phyloP scores from a whole-genome alignment of 768 basidiomycete species.

The Lentinula lateritia region DNA sequence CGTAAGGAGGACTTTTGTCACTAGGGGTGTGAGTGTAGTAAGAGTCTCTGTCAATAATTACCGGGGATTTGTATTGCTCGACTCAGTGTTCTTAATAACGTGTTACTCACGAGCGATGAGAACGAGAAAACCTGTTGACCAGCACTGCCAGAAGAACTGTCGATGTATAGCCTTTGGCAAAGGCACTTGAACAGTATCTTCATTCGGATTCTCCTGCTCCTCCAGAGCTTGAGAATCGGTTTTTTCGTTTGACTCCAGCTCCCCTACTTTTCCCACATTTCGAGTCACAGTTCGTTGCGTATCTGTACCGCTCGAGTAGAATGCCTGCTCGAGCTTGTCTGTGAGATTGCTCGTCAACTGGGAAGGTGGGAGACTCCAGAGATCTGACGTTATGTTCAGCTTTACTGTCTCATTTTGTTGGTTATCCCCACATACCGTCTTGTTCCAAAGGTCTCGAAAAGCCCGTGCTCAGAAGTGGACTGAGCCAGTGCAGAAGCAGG shows the following conservation, averaged over 20 bases:
- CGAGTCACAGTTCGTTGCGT: conserved; percentile 15
- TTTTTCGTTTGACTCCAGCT: not conserved
- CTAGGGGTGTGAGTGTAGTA: conserved; percentile 39
- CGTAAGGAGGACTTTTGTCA: conserved; percentile 40
- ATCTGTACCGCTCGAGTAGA: conserved; percentile 38
- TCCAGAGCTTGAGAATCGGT: not conserved
- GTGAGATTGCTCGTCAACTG: conserved; percentile 29
- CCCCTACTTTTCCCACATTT: not conserved
- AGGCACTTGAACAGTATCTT: conserved; percentile 1
- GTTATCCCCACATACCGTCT: conserved; percentile 21
- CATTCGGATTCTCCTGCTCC: not conserved
- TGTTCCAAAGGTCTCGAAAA: conserved; percentile 30
- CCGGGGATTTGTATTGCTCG: not conserved
- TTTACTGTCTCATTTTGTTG: not conserved
- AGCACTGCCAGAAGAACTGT: conserved; percentile 7
- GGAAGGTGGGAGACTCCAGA: conserved; percentile 37
- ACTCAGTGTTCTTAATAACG: not conserved
- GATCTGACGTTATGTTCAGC: conserved; percentile 24
- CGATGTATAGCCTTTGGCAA: conserved; percentile 7
- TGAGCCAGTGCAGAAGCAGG: conserved; percentile 30
- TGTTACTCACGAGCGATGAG: conserved; percentile 5
- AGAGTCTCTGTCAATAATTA: conserved; percentile 29
- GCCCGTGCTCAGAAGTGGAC: conserved; percentile 29
- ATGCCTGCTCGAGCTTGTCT: conserved; percentile 32
- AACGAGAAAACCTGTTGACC: conserved; percentile 8